A percentile compares a stretch with the other conserved stretches of the same genome.
Conservation (phyloP, 2,329 filamentous ascomycete species). For the Arthrobotrys sinensis region DNA sequence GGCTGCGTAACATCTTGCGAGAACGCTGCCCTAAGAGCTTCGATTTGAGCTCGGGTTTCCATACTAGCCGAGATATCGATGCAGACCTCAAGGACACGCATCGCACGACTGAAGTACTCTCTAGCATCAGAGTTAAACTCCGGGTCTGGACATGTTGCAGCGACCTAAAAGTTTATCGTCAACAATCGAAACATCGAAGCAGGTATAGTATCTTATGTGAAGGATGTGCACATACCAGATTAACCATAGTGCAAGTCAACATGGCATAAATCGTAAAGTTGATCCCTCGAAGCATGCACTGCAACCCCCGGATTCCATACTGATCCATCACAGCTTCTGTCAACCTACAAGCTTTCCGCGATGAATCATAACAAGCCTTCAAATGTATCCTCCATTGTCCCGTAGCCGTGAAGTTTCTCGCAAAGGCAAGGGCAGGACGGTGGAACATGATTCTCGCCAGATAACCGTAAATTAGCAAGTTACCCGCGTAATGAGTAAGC, state of each 20-base stretch:
- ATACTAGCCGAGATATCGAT: conserved; percentile 77
- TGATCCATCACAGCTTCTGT: conserved; percentile 85
- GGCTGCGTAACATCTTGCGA: conserved; percentile 87
- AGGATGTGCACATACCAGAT: conserved; percentile 78
- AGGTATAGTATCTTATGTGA: conserved; percentile 28
- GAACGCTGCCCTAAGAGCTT: conserved; percentile 90
- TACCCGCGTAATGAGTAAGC: conserved; percentile 84
- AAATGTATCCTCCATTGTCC: conserved; percentile 90
- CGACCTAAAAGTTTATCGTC: conserved; percentile 77
- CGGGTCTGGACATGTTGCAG: conserved; percentile 91
- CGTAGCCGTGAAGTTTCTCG: conserved; percentile 79
- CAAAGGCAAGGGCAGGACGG: conserved; percentile 84
- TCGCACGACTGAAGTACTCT: conserved; percentile 91
- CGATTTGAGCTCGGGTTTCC: conserved; percentile 80
- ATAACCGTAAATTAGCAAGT: conserved; percentile 90
- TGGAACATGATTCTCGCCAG: conserved; percentile 88
- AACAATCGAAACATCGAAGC: conserved; percentile 16
- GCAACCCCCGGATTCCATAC: conserved; percentile 83
- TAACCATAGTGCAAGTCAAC: conserved; percentile 90
- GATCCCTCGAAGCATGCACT: conserved; percentile 93
- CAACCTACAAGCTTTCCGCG: conserved; percentile 86
- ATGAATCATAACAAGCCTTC: conserved; percentile 85
- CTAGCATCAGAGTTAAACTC: conserved; percentile 87
- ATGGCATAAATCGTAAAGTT: conserved; percentile 96
- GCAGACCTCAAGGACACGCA: conserved; percentile 91